Percentiles rank a stretch among this genome's conserved stretches.
These are phyloP conservation scores for Cryptococcus sp. DNA, from an alignment of 1,284 basidiomycete genomes.

Conservation along the genomic window DNA sequence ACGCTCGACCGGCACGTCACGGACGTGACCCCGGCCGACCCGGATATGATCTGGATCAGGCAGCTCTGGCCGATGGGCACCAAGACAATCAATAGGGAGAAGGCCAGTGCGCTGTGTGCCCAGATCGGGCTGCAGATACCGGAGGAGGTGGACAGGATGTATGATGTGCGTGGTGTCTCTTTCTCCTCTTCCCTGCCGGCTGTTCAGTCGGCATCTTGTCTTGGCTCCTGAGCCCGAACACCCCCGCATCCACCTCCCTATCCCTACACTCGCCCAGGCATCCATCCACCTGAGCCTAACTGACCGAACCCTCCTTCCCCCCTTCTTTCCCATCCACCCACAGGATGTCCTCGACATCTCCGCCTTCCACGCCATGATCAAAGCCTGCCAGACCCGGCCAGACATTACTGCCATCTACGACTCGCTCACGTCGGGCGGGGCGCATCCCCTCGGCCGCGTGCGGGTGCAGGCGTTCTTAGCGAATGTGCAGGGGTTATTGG, in stretches of 20 bases:
- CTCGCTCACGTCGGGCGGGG: conserved; percentile 52
- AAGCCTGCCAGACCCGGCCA: conserved; percentile 72
- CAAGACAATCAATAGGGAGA: conserved; percentile 28
- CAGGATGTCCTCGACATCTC: conserved; percentile 64
- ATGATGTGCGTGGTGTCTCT: conserved; percentile 56
- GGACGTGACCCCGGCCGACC: conserved; percentile 38
- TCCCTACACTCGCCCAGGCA: neutral
- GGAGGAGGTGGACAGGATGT: conserved; percentile 50
- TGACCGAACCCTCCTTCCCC: neutral
- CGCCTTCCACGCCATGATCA: conserved; percentile 82
- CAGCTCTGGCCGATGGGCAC: conserved; percentile 44
- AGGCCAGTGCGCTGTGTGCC: conserved; percentile 63
- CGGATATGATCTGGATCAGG: conserved; percentile 44
- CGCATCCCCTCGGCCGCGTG: conserved; percentile 5
- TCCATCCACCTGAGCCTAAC: neutral
- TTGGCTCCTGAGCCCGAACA: neutral
- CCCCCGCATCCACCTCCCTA: neutral
- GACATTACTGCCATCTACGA: conserved; percentile 71
- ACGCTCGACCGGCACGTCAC: conserved; percentile 35
- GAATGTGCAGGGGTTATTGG: conserved; percentile 60
- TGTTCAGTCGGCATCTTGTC: neutral
- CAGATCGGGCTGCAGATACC: conserved; percentile 50
- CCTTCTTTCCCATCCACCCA: no score
- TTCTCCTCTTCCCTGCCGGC: neutral
- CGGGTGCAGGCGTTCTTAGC: conserved; percentile 67